Conservation (phyloP, 306 rosid species). For the Cucurbita ficifolia region DNA sequence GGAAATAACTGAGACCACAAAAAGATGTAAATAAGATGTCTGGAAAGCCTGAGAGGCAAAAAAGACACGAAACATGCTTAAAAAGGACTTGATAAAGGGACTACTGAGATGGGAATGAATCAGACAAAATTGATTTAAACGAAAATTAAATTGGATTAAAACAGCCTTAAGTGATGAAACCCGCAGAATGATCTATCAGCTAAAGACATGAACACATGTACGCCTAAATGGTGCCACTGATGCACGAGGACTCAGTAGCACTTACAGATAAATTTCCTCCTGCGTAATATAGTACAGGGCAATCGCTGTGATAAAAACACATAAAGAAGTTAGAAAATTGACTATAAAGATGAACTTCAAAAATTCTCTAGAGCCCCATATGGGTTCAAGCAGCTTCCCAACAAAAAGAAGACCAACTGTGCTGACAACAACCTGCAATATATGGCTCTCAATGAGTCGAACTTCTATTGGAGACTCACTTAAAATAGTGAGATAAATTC, state of each 20-base stretch:
- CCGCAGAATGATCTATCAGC: not conserved
- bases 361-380: constrained; percentile 91
- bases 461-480: not conserved
- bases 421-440: constrained; percentile 47
- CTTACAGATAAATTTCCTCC: constrained; percentile 75
- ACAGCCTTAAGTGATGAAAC: not conserved
- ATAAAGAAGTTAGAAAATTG: constrained; percentile 60
- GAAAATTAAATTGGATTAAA: not conserved
- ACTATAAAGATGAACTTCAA: constrained; percentile 78
- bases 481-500: not conserved
- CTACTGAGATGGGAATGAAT: not conserved
- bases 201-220: constrained; percentile 3
- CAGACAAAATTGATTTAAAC: not conserved
- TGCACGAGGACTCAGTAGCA: constrained; percentile 7
- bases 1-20: constrained; percentile 41
- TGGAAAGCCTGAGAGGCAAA: not conserved
- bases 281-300: constrained; percentile 63
- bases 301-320: constrained; percentile 75
- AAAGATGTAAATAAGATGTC: not conserved
- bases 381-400: constrained; percentile 90
- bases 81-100: not conserved
- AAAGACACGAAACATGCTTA: not conserved
- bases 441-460: not conserved
- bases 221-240: not conserved
- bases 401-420: constrained; percentile 58